Conservation (phyloP, 495 filamentous ascomycete species). For the Venustampulla echinocandica region DNA sequence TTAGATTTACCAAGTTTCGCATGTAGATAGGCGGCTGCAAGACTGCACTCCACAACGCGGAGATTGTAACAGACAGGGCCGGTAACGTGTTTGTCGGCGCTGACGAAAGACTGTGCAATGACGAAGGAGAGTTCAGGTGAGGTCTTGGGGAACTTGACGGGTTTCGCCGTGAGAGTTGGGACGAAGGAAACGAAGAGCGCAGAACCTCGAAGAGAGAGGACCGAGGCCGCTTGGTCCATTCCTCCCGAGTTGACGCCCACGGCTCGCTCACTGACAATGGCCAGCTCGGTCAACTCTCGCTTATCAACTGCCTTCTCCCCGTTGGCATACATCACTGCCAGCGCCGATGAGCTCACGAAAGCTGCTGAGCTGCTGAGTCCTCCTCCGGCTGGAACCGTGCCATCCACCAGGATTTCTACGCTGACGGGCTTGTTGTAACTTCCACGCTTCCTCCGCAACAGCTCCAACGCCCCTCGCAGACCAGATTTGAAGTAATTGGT, state of each 20-base stretch:
- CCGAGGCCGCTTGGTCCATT: conserved; percentile 98
- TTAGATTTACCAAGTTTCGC: conserved; percentile 46
- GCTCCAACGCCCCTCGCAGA: conserved; percentile 67
- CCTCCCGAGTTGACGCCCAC: conserved; percentile 96
- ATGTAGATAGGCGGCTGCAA: conserved; percentile 65
- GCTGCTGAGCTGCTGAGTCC: conserved; percentile 91
- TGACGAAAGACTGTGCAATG: conserved; percentile 88
- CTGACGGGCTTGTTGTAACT: conserved; percentile 55
- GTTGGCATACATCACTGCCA: conserved; percentile 83
- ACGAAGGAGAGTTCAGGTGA: conserved; percentile 81
- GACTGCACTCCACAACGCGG: conserved; percentile 86
- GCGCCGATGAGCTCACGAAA: conserved; percentile 81
- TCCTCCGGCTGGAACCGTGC: conserved; percentile 83
- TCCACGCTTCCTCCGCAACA: conserved; percentile 61
- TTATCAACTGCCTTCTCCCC: conserved; percentile 74
- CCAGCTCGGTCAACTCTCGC: conserved; percentile 78
- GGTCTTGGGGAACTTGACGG: conserved; percentile 77
- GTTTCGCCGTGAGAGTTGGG: conserved; percentile 63
- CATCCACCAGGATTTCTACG: conserved; percentile 85
- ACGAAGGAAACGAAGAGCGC: conserved; percentile 87
- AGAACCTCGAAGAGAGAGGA: conserved; percentile 77
- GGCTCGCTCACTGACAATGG: conserved; percentile 86
- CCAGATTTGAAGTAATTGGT: conserved; percentile 97
- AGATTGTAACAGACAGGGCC: conserved; percentile 93
- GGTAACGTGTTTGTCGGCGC: conserved; percentile 88